These are phyloP conservation scores for Gnetum montanum DNA, from an alignment of 75 land plant species.

Conservation along the genomic window DNA sequence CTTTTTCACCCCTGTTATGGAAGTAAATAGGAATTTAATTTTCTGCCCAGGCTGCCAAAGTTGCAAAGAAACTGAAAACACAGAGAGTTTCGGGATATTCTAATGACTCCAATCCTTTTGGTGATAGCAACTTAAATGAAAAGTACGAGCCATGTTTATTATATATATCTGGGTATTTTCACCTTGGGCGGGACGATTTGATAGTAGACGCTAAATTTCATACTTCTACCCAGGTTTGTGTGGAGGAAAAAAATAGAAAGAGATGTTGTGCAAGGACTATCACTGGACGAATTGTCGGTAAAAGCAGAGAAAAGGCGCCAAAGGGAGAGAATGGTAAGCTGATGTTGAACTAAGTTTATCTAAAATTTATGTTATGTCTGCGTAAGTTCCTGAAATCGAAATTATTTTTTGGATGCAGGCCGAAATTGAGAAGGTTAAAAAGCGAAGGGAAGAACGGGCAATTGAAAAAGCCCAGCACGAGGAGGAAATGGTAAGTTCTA, in stretches of 20 bases:
- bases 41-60: slow-evolving; percentile 47
- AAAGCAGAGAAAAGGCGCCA: slow-evolving; percentile 85
- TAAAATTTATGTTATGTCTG: no score
- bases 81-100: slow-evolving; percentile 84
- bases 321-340: slow-evolving; percentile 82
- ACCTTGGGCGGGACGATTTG: no score
- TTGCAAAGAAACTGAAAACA: slow-evolving; percentile 78
- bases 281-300: slow-evolving; percentile 45
- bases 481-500: slow-evolving; percentile 78
- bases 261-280: slow-evolving; percentile 60
- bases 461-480: slow-evolving; percentile 93
- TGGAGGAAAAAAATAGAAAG: slow-evolving; percentile 97
- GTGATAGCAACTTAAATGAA: slow-evolving; percentile 87
- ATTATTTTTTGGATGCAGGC: slow-evolving; percentile 31
- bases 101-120: slow-evolving; percentile 96
- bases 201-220: no score
- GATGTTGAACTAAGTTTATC: no score
- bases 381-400: no score
- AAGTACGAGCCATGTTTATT: slow-evolving; percentile 38
- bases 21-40: not conserved
- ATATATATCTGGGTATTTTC: no score
- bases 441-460: slow-evolving; percentile 93
- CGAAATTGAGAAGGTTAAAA: slow-evolving; percentile 97
- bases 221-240: slow-evolving; percentile 90
- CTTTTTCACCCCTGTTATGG: not conserved